phyloP scores from a whole-genome alignment of 2,329 filamentous ascomycete genomes.

The Pseudogymnoascus sp. region DNA sequence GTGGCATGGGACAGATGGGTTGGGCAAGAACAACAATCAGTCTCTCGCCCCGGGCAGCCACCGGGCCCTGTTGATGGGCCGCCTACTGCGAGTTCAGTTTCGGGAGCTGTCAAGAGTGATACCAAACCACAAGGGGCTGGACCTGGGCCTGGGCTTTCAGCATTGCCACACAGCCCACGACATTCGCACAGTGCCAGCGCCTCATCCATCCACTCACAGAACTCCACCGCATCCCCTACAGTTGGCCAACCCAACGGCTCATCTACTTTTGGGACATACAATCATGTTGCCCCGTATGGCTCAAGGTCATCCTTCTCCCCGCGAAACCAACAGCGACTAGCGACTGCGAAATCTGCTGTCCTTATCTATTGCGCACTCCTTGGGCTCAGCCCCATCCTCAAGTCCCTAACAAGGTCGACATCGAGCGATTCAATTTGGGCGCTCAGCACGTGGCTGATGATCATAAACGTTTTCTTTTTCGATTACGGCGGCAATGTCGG shows the following conservation, averaged over 20 bases:
- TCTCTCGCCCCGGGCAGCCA: constrained; percentile 9
- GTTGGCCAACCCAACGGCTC: constrained; percentile 26
- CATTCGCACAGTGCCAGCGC: constrained; percentile 48
- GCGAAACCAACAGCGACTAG: constrained; percentile 54
- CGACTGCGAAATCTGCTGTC: constrained; percentile 84
- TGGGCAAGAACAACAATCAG: constrained; percentile 52
- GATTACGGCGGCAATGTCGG: constrained; percentile 70
- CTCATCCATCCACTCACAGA: constrained; percentile 44
- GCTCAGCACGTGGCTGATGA: constrained; percentile 84
- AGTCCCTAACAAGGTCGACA: constrained; percentile 89
- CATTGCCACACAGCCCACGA: constrained; percentile 25
- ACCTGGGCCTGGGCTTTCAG: constrained; percentile 36
- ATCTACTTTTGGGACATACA: constrained; percentile 15
- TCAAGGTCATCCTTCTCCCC: constrained; percentile 25
- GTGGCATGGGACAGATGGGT: constrained; percentile 88
- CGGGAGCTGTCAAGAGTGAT: constrained; percentile 16
- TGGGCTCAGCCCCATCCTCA: constrained; percentile 88
- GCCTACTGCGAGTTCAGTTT: neutral
- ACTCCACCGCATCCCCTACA: constrained; percentile 14
- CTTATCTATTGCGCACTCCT: constrained; percentile 90
- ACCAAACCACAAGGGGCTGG: constrained; percentile 31
- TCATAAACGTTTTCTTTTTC: constrained; percentile 96
- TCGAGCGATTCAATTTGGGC: constrained; percentile 96
- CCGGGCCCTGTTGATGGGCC: neutral
- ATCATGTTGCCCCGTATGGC: constrained; percentile 37